Evolutionary conservation across 2,329 filamentous ascomycete genomes (phyloP).

Genomic region (Myriosclerotinia duriaeana): DNA sequence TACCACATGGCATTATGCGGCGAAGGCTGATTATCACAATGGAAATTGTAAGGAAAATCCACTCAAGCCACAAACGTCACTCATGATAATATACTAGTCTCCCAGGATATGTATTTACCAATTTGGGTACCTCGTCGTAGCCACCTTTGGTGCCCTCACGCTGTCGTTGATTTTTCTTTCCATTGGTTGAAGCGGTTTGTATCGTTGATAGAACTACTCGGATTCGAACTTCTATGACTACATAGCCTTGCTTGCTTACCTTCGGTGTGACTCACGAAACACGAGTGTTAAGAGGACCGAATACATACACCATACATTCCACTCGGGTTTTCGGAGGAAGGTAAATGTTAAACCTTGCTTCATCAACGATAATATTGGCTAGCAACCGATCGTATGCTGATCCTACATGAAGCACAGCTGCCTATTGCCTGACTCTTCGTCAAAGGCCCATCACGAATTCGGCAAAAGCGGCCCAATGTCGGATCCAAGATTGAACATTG

Average conservation of each 20-base stretch:
- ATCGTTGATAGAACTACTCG: background rate
- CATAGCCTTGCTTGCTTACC: background rate
- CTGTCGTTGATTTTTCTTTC: background rate
- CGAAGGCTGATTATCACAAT: conserved; percentile 12
- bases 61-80: conserved; percentile 3
- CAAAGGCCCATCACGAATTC: background rate
- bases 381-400: background rate
- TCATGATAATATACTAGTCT: conserved; percentile 6
- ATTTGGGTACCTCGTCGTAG: background rate
- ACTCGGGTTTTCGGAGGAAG: background rate
- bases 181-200: background rate
- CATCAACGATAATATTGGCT: background rate
- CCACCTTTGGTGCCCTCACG: background rate
- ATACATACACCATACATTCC: background rate
- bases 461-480: background rate
- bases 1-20: background rate
- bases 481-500: background rate
- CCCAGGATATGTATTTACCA: background rate
- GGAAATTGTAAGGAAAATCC: background rate
- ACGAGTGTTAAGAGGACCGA: background rate
- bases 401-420: background rate
- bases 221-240: background rate
- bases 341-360: background rate
- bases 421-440: background rate
- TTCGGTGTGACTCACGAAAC: background rate